phyloP scores from a whole-genome alignment of 2,329 filamentous ascomycete species.

The Pseudogymnoascus sp. region DNA sequence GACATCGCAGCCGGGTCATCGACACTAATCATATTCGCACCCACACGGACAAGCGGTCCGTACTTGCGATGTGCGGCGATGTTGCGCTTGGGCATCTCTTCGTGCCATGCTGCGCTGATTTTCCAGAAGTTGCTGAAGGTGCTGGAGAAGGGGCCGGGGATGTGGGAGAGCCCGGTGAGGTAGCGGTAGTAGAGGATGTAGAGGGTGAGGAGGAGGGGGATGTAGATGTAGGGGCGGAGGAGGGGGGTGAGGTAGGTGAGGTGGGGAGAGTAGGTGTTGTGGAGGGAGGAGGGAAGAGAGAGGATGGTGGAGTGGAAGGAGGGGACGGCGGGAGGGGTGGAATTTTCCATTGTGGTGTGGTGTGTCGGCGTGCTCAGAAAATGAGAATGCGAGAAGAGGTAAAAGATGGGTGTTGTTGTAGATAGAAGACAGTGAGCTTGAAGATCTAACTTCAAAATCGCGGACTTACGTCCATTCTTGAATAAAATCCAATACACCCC shows the following conservation, averaged over 20 bases:
- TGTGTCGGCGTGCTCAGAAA: background rate
- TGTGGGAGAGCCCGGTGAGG: constrained; percentile 9
- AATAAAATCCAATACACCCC: background rate
- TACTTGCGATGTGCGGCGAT: constrained; percentile 33
- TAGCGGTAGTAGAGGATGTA: constrained; percentile 1
- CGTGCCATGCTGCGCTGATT: constrained; percentile 26
- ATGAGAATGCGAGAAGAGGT: background rate
- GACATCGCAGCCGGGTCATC: constrained; percentile 31
- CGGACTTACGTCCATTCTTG: background rate
- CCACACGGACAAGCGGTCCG: constrained; percentile 35
- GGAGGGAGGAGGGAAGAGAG: background rate
- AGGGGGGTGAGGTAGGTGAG: background rate
- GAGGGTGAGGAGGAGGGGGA: background rate
- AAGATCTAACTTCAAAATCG: background rate
- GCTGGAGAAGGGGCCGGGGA: constrained; percentile 37
- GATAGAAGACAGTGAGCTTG: background rate
- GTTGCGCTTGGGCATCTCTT: constrained; percentile 28
- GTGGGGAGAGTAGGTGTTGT: background rate
- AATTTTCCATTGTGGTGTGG: background rate
- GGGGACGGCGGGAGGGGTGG: background rate
- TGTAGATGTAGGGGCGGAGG: background rate
- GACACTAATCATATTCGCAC: constrained; percentile 37
- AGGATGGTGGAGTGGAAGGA: background rate
- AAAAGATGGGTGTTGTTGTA: background rate
- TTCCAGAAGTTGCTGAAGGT: constrained; percentile 35